Evolutionary conservation across 2,329 filamentous ascomycete genomes (phyloP), one percentile per base, ranked within the genome.

Genomic region (Metarhizium humberi): DNA sequence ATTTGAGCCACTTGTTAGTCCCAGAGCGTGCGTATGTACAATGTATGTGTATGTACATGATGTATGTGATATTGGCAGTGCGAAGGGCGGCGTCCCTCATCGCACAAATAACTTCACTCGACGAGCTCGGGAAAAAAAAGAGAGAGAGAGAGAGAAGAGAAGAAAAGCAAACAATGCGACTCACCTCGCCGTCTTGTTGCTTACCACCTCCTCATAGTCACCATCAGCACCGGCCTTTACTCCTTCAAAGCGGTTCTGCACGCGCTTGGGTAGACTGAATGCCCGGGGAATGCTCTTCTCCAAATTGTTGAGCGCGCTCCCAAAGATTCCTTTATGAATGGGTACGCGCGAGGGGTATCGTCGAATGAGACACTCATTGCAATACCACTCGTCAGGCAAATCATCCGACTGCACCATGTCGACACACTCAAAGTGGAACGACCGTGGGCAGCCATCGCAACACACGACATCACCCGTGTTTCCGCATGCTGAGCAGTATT

Each of bases 391-490:
- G 56, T 88, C 84, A 11, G 86, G 85, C 56, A 86, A 76, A 54
- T 78, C 76, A 51, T 82, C 79, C 55, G 84, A 78, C 61, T 90
- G 76, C 43, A 90, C 87, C 58, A 92, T 91, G 69, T 95, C 87
- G 61, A 94, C 83, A 69, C 94, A 97, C 57, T 82, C 79, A 68
- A 94, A 90, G 71, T 97, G 94, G 72, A 95, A 96, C 6, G 92
- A 90, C 61, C 90, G 84, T 58, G 86, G 82, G 73, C 94, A 99
- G 59, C 88, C 89, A 73, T 97, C 94, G 71, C 94, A 99, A 73
- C 92, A 96, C 61, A 97, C 80, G 59, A 99, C 81, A 62, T 90
- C 84, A 56, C 92, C 92, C 61, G 84, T 87, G 60, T 87, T 88
- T 65, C 86, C 84, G 73, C 94, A 99, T 49, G 90, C 84, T 58